phyloP scores from a whole-genome alignment of 164 flowering plant genomes.

The Kingdonia uniflora region DNA sequence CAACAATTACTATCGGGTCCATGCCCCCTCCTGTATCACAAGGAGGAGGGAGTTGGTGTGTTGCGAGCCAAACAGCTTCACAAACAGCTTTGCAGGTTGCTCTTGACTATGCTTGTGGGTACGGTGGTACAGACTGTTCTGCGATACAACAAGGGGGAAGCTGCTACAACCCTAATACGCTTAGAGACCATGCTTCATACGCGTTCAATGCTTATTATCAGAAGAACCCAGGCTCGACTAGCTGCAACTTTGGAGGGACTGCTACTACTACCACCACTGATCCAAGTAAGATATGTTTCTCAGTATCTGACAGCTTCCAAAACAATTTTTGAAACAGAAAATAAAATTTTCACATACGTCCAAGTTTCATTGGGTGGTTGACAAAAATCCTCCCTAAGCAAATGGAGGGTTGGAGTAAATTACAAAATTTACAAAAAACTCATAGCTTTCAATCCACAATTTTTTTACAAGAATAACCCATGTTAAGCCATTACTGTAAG shows the following conservation, averaged over 20 bases:
- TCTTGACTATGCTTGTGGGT: slow-evolving; percentile 84
- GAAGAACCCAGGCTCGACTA: slow-evolving; percentile 69
- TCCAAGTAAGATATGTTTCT: slow-evolving; percentile 79
- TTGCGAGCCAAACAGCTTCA: slow-evolving; percentile 58
- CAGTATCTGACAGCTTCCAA: no score
- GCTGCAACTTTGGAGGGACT: slow-evolving; percentile 85
- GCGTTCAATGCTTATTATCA: slow-evolving; percentile 79
- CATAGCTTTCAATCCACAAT: no score
- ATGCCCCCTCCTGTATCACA: no score
- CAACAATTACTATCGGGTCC: no score
- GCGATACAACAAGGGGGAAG: slow-evolving; percentile 53
- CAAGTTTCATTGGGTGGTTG: no score
- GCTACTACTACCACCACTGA: slow-evolving; percentile 54
- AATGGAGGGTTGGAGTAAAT: no score
- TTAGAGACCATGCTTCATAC: slow-evolving; percentile 69
- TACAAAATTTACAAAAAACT: no score
- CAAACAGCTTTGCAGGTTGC: slow-evolving; percentile 63
- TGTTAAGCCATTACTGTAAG: no score
- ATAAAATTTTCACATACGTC: no score
- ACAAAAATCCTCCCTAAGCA: no score
- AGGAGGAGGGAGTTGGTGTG: slow-evolving; percentile 41
- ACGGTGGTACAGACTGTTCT: slow-evolving; percentile 74
- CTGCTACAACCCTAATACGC: slow-evolving; percentile 63
- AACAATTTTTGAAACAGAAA: no score
- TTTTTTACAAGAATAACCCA: no score